Evolutionary conservation across 495 filamentous ascomycete genomes (phyloP).

Genomic region (Lasiosphaeria hispida): DNA sequence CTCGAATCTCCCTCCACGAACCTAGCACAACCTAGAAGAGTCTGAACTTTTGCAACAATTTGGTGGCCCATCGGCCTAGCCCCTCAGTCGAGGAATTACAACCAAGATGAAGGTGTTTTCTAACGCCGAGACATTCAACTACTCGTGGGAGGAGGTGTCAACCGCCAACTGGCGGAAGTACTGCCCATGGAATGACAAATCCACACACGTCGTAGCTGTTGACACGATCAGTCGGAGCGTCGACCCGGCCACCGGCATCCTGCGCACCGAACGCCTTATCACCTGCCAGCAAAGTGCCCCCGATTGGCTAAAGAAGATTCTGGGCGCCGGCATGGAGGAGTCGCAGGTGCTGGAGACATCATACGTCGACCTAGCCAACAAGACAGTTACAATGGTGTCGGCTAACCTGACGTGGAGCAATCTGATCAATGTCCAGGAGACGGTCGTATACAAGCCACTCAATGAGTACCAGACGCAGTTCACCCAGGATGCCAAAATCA

Average conservation of each 20-base stretch:
- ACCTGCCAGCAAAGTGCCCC: slow-evolving; percentile 89
- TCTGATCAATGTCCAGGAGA: slow-evolving; percentile 84
- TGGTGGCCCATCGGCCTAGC: neutral
- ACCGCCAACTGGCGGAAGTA: slow-evolving; percentile 99
- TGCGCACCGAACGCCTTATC: slow-evolving; percentile 95
- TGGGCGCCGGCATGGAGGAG: slow-evolving; percentile 63
- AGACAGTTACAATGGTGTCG: slow-evolving; percentile 91
- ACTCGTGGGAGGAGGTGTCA: slow-evolving; percentile 98
- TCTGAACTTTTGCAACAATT: neutral
- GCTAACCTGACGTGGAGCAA: slow-evolving; percentile 89
- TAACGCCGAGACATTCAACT: slow-evolving; percentile 82
- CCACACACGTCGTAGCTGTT: slow-evolving; percentile 88
- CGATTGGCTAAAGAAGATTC: slow-evolving; percentile 75
- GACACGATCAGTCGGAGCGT: slow-evolving; percentile 84
- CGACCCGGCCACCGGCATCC: slow-evolving; percentile 78
- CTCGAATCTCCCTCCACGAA: neutral
- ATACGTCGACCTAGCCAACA: slow-evolving; percentile 77
- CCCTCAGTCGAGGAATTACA: neutral
- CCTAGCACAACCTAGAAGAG: too few relatives aligned
- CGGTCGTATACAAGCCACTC: slow-evolving; percentile 74
- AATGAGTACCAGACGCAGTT: slow-evolving; percentile 70
- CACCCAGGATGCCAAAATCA: slow-evolving; percentile 84
- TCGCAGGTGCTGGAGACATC: slow-evolving; percentile 92
- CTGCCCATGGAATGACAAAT: slow-evolving; percentile 96
- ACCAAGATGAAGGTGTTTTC: slow-evolving; percentile 91